Base-by-base conservation (phyloP, 371 early-diverging fungal species). In the Conidiobolus incongruus region DNA sequence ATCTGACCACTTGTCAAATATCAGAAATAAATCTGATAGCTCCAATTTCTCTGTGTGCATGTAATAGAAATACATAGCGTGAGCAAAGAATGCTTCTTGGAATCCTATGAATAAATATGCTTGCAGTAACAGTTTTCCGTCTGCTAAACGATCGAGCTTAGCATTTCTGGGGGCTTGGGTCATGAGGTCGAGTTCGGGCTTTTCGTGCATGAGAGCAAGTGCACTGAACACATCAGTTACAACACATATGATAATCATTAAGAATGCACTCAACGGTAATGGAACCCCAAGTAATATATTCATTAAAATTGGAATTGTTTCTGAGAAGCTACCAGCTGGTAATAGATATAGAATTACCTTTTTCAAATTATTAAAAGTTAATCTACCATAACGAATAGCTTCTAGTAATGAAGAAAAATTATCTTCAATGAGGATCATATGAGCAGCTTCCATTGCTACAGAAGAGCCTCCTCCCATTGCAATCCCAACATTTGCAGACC, bases 381-480 rank as follows among this genome's bases (percentile, higher is more conserved):
- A 59, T 22, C 92, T 70, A 35, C 90, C 92, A 36, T 72, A 72
- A 45, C 71, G 66, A 39, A 91, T 66, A 2, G 75, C 86, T 4
- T 53, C 61, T 33, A 77, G 60, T 22, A 84, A 72, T 26, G 77
- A 69, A 20, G 75, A 63, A 52, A 81, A 79, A 40, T 85, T 77
- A 53, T 84, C 86, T 54, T 86, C 81, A 81, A 82, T 80, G 47
- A 87, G 56, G 1, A 87, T 72, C 40, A 90, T 70, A 47, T 81
- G 72, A 0, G 95, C 91, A 10, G 93, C 90, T 45, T 89, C 92
- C 65, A 92, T 81, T 1, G 92, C 91, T 29, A 92, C 79, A 59
- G 92, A 92, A 0, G 94, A 90, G 4, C 93, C 93, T 7, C 79
- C 77, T 34, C 80, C 73, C 8, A 98, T 54, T 0, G 96, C 86